Conservation (phyloP, 208 protist species). For the Leishmania tropica region DNA sequence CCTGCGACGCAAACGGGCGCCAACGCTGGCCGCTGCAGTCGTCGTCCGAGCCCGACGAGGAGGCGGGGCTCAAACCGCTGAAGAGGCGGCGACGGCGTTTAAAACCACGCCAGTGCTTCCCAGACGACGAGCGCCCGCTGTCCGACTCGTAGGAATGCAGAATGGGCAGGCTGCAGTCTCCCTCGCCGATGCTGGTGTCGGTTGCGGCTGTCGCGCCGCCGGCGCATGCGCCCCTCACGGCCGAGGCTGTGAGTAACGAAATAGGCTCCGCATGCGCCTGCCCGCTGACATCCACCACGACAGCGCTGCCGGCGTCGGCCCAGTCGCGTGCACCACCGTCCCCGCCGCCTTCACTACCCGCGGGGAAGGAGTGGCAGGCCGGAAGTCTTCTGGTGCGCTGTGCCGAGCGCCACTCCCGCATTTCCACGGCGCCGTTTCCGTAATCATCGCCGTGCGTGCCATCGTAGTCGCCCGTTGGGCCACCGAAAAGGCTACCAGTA, state of each 20-base stretch:
- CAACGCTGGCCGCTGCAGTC: background rate
- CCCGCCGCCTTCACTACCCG: background rate
- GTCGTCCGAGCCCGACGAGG: conserved; percentile 11
- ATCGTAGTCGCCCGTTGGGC: background rate
- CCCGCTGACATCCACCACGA: background rate
- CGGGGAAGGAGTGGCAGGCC: background rate
- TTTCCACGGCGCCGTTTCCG: conserved; percentile 11
- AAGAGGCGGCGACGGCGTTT: conserved; percentile 30
- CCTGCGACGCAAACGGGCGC: conserved; percentile 35
- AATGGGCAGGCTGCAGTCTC: background rate
- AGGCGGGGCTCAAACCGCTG: background rate
- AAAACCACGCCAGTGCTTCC: background rate
- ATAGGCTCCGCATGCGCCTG: background rate
- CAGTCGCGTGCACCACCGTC: background rate
- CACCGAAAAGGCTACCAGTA: background rate
- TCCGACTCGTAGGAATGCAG: conserved; percentile 25
- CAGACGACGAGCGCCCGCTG: background rate
- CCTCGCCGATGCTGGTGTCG: background rate
- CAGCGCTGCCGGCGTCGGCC: background rate
- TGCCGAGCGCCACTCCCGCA: conserved; percentile 21
- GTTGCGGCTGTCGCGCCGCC: background rate
- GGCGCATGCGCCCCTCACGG: background rate
- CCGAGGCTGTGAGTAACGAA: background rate
- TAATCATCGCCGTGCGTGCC: background rate
- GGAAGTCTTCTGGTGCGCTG: conserved; percentile 6